phyloP scores from a whole-genome alignment of 2,329 filamentous ascomycete species.

The Alternaria angustiovoidea region DNA sequence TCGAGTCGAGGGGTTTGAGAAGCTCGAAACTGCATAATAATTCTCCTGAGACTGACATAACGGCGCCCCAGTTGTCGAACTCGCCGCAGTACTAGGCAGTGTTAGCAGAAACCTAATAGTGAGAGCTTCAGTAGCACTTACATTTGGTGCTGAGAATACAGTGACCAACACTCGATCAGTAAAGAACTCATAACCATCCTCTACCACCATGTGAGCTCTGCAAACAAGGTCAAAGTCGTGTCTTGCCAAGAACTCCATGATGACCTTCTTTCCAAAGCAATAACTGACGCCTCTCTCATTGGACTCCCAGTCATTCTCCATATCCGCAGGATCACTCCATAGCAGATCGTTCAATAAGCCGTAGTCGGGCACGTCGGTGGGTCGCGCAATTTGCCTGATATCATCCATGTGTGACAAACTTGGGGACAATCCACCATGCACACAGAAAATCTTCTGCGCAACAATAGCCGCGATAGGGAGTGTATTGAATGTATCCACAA shows the following conservation, averaged over 20 bases:
- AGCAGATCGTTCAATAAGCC: slow-evolving; percentile 92
- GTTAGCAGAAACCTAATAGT: slow-evolving; percentile 24
- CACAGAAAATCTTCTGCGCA: slow-evolving; percentile 96
- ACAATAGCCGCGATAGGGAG: slow-evolving; percentile 96
- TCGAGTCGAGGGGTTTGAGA: slow-evolving; percentile 94
- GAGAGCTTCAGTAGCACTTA: slow-evolving; percentile 60
- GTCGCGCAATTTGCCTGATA: slow-evolving; percentile 92
- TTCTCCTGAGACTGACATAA: slow-evolving; percentile 96
- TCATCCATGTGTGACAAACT: slow-evolving; percentile 97
- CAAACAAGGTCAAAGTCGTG: slow-evolving; percentile 98
- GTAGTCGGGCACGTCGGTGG: slow-evolving; percentile 97
- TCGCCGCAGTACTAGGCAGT: slow-evolving; percentile 87
- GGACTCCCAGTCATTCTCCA: slow-evolving; percentile 97
- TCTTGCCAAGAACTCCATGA: slow-evolving; percentile 90
- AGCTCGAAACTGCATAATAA: slow-evolving; percentile 96
- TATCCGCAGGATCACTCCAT: slow-evolving; percentile 97
- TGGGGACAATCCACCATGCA: slow-evolving; percentile 92
- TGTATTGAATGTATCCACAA: slow-evolving; percentile 95
- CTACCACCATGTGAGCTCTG: slow-evolving; percentile 98
- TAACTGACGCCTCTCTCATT: slow-evolving; percentile 98
- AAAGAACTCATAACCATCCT: slow-evolving; percentile 99
- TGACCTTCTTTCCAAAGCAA: slow-evolving; percentile 98
- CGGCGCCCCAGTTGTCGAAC: slow-evolving; percentile 98
- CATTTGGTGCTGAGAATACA: slow-evolving; percentile 96
- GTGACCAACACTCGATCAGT: slow-evolving; percentile 94